Percentiles rank a stretch among this genome's conserved stretches.
Conservation (phyloP, 2,329 filamentous ascomycete species). For the Venturia asperata region DNA sequence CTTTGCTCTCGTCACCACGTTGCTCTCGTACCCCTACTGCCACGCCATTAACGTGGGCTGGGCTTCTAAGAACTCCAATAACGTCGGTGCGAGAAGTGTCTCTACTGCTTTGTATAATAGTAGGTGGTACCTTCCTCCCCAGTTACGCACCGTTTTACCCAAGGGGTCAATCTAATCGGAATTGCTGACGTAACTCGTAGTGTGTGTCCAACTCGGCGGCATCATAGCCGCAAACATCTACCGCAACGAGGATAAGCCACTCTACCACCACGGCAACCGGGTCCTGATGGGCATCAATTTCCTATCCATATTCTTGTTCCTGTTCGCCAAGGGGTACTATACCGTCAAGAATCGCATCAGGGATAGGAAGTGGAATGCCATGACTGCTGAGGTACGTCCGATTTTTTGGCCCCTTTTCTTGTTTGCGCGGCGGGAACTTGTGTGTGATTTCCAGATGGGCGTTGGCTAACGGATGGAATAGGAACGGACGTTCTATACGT, state of each 20-base stretch:
- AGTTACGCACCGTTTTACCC: too few relatives aligned
- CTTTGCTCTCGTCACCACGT: conserved; percentile 43
- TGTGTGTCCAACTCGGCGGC: conserved; percentile 27
- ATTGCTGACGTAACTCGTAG: neutral
- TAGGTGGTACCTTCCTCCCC: neutral
- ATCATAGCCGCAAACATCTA: conserved; percentile 28
- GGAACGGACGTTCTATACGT: neutral
- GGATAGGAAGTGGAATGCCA: conserved; percentile 33
- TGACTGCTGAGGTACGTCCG: conserved; percentile 28
- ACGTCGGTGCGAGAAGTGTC: conserved; percentile 22
- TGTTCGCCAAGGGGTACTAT: conserved; percentile 32
- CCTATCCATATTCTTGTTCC: conserved; percentile 29
- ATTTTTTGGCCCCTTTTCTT: too few relatives aligned
- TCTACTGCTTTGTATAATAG: conserved; percentile 28
- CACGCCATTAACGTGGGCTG: conserved; percentile 39
- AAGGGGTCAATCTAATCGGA: neutral
- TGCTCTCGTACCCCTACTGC: conserved; percentile 50
- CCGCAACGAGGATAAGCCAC: conserved; percentile 25
- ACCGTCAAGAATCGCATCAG: conserved; percentile 27
- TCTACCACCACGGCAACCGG: conserved; percentile 25
- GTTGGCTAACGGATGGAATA: neutral
- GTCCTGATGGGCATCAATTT: conserved; percentile 29
- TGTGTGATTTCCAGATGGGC: neutral
- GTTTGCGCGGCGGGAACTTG: neutral
- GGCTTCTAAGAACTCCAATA: conserved; percentile 30